Percentiles rank a stretch among this genome's conserved stretches.
Evolutionary conservation across 2,329 filamentous ascomycete genomes (phyloP).

Genomic region (Rutstroemia sp.): DNA sequence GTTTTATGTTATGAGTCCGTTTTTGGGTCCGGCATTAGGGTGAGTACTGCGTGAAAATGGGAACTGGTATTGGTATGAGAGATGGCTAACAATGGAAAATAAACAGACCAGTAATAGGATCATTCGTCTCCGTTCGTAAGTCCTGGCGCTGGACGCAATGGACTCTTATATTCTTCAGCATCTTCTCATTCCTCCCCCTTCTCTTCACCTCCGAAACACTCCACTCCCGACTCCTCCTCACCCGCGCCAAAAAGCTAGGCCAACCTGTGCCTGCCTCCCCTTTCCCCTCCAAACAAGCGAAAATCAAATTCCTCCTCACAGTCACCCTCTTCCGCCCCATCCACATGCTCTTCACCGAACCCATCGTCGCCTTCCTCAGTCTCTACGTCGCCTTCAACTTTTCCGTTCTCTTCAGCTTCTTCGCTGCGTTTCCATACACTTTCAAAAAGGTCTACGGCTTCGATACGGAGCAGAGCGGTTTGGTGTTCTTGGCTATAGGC

Average conservation of each 20-base stretch:
- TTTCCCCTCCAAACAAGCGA: conserved; percentile 31
- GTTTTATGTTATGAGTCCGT: conserved; percentile 43
- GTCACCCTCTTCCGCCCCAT: conserved; percentile 31
- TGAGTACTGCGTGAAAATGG: conserved; percentile 23
- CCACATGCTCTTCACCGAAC: conserved; percentile 32
- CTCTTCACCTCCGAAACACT: conserved; percentile 36
- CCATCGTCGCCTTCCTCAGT: conserved; percentile 31
- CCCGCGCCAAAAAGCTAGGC: conserved; percentile 29
- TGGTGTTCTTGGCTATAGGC: conserved; percentile 34
- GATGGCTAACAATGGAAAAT: not conserved
- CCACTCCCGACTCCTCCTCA: conserved; percentile 24
- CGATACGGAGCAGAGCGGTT: conserved; percentile 29
- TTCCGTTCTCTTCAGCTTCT: conserved; percentile 32
- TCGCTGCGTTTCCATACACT: conserved; percentile 35
- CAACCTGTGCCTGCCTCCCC: conserved; percentile 32
- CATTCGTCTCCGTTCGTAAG: conserved; percentile 39
- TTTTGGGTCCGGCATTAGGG: conserved; percentile 46
- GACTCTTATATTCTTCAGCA: conserved; percentile 42
- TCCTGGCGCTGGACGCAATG: conserved; percentile 49
- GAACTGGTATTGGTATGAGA: not conserved
- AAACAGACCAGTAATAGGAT: conserved; percentile 27
- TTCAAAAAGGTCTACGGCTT: conserved; percentile 33
- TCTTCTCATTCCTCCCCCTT: conserved; percentile 38
- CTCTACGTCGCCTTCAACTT: conserved; percentile 33
- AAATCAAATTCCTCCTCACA: conserved; percentile 29